Evolutionary conservation across 2,329 filamentous ascomycete species (phyloP), one percentile per base, ranked within the genome.

Genomic region (Pseudocercospora pini-densiflorae): DNA sequence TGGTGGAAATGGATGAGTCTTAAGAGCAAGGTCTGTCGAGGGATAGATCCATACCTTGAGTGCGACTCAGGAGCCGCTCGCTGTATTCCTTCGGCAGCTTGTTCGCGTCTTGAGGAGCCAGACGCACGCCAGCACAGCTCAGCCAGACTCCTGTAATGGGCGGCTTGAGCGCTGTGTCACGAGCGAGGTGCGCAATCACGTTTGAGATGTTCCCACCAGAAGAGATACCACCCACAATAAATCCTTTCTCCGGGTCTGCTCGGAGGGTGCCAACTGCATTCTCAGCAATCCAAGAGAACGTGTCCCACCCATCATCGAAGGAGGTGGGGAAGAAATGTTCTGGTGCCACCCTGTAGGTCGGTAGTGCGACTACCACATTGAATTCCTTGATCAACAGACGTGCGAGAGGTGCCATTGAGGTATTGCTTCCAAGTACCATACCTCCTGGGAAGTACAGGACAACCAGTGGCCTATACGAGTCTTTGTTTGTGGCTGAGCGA

Each of bases 161-260:
- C 5, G 67, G 62, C 53, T 63, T 23, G 3, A 82, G 71, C 6
- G 75, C 72, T 33, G 81, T 76, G 51, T 83, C 79, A 1, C 80
- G 74, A 3, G 79, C 78, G 0, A 80, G 70, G 68, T 82, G 81
- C 3, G 77, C 70, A 1, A 81, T 64, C 3, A 81, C 76, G 2
- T 78, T 73, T 5, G 76, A 65, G 40, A 82, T 76, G 55, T 79
- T 81, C 16, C 75, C 80, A n/a, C 81, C 81, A 1, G 83, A 81
- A 0, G 80, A 83, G 1, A 78, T 78, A 3, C 84, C 83, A 24
- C 81, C 82, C 14, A 84, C 61, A 23, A 85, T 68, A 65, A 85
- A 85, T 0, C 77, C n/a, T 77, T 79, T 21, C 74, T 77, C 5
- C 81, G 71, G 4, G 74, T 64, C 31, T 71, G 47, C 43, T 33